Evolutionary conservation across 2,329 filamentous ascomycete species (phyloP).

Genomic region (Cephalotrichum gorgonifer): DNA sequence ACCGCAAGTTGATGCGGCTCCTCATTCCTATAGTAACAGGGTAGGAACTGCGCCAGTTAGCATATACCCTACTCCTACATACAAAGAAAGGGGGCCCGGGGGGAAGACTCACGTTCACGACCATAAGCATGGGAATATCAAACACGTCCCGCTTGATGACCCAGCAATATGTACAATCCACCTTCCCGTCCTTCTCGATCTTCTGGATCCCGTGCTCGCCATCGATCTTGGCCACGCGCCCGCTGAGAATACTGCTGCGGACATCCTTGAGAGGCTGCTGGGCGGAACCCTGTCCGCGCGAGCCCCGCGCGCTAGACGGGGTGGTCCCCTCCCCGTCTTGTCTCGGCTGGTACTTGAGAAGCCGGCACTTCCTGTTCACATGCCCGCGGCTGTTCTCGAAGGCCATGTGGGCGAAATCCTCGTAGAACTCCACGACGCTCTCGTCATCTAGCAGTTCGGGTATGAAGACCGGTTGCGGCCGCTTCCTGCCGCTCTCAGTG

Average conservation of each 20-base stretch:
- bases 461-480: slow-evolving; percentile 73
- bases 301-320: slow-evolving; percentile 9
- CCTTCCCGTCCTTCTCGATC: slow-evolving; percentile 78
- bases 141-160: slow-evolving; percentile 94
- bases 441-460: slow-evolving; percentile 91
- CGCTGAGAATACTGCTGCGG: slow-evolving; percentile 42
- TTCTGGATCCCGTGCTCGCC: slow-evolving; percentile 72
- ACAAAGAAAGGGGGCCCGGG: not conserved
- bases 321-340: slow-evolving; percentile 32
- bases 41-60: slow-evolving; percentile 37
- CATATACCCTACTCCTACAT: slow-evolving; percentile 1
- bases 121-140: slow-evolving; percentile 96
- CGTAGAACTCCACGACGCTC: slow-evolving; percentile 87
- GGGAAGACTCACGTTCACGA: slow-evolving; percentile 76
- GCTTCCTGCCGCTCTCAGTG: slow-evolving; percentile 28
- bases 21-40: slow-evolving; percentile 48
- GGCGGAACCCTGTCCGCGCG: slow-evolving; percentile 18
- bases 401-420: slow-evolving; percentile 85
- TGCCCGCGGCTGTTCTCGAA: slow-evolving; percentile 85
- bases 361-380: slow-evolving; percentile 71
- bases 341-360: slow-evolving; percentile 82
- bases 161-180: slow-evolving; percentile 95
- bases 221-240: slow-evolving; percentile 51
- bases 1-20: slow-evolving; percentile 46
- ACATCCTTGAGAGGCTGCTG: slow-evolving; percentile 35